Percentiles rank a stretch among this genome's conserved stretches.
Conservation (phyloP, 768 basidiomycete species). For the Hericium erinaceus region DNA sequence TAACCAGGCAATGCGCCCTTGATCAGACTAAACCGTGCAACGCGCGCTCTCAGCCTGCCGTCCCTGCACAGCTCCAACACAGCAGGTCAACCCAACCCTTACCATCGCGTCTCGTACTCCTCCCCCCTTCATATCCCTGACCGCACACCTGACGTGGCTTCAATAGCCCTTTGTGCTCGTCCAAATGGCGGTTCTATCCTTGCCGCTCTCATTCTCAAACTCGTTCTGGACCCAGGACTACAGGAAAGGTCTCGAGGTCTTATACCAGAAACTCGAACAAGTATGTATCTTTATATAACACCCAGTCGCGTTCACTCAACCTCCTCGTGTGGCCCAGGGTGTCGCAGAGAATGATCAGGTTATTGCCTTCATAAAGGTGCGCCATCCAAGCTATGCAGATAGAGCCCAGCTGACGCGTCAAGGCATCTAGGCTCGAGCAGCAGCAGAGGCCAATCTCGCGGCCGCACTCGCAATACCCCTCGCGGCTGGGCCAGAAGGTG, state of each 20-base stretch:
- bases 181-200: constrained; percentile 77
- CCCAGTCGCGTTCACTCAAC: constrained; percentile 9
- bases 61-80: background rate
- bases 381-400: background rate
- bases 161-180: background rate
- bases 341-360: constrained; percentile 78
- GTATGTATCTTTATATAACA: constrained; percentile 25
- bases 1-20: too few species aligned
- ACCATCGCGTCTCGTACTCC: background rate
- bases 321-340: constrained; percentile 39
- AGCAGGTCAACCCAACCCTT: background rate
- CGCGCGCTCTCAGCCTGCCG: background rate
- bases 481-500: constrained; percentile 37
- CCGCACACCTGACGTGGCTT: background rate
- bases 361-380: constrained; percentile 70
- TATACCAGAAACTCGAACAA: constrained; percentile 73
- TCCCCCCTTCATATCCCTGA: background rate
- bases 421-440: constrained; percentile 54
- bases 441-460: constrained; percentile 60
- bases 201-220: constrained; percentile 83
- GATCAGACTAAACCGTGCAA: background rate
- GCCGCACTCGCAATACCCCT: constrained; percentile 43
- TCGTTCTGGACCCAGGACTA: constrained; percentile 96
- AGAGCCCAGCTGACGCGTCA: background rate
- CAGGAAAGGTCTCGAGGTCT: constrained; percentile 68